phyloP scores from a whole-genome alignment of 2,329 filamentous ascomycete genomes.

The Periglandula ipomoeae region DNA sequence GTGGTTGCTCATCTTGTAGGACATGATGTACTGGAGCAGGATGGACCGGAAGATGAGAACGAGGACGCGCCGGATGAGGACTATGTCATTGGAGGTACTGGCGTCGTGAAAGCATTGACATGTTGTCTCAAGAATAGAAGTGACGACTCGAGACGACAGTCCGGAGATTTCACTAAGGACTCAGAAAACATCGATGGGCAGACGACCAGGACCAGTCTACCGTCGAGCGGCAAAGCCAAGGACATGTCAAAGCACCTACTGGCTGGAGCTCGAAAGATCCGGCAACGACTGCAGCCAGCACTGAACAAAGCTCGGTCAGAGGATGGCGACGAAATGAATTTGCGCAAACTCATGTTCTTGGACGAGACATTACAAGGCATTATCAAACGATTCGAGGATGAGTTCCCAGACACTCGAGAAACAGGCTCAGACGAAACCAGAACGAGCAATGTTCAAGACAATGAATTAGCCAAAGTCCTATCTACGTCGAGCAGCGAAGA shows the following conservation, averaged over 20 bases:
- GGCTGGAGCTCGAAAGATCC: slow-evolving; percentile 80
- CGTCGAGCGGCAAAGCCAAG: slow-evolving; percentile 55
- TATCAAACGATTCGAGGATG: slow-evolving; percentile 91
- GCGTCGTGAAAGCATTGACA: slow-evolving; percentile 86
- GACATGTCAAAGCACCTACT: slow-evolving; percentile 91
- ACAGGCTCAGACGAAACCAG: background rate
- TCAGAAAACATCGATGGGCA: slow-evolving; percentile 37
- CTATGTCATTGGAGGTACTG: slow-evolving; percentile 92
- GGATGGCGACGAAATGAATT: slow-evolving; percentile 62
- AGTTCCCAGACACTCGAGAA: slow-evolving; percentile 79
- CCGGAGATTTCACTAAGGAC: slow-evolving; percentile 43
- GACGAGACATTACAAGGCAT: slow-evolving; percentile 83
- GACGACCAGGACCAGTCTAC: slow-evolving; percentile 31
- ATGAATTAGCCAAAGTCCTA: background rate
- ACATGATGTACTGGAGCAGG: slow-evolving; percentile 43
- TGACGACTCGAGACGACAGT: slow-evolving; percentile 48
- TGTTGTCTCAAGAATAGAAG: slow-evolving; percentile 78
- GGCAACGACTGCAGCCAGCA: slow-evolving; percentile 72
- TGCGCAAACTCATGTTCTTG: slow-evolving; percentile 78
- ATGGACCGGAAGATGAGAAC: slow-evolving; percentile 47
- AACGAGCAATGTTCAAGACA: background rate
- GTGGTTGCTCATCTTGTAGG: slow-evolving; percentile 83
- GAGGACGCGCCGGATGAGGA: slow-evolving; percentile 77
- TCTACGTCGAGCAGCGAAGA: slow-evolving; percentile 11
- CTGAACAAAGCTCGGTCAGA: slow-evolving; percentile 63